Percentiles rank a stretch among this genome's conserved stretches.
Conservation (phyloP, 768 basidiomycete genomes). For the Rhizopogon salebrosus region DNA sequence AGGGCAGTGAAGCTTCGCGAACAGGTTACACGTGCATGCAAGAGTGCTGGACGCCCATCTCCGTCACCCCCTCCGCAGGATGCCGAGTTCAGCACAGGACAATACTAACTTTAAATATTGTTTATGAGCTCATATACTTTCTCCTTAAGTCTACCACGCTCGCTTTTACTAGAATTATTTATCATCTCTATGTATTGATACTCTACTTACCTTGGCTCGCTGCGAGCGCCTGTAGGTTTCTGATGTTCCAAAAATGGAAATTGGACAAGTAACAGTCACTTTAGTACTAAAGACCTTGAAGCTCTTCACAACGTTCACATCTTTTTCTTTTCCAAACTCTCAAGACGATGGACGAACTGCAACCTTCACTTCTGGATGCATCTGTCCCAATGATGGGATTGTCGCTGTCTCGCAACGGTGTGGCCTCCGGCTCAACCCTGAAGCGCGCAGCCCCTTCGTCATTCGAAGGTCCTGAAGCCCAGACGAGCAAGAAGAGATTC, state of each 20-base stretch:
- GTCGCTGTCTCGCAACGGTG: slow-evolving; percentile 9
- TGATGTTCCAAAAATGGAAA: background rate
- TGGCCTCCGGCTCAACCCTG: slow-evolving; percentile 22
- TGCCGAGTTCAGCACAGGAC: slow-evolving; percentile 1
- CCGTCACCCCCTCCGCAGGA: slow-evolving; percentile 35
- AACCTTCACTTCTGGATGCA: background rate
- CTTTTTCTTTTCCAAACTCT: slow-evolving; percentile 4
- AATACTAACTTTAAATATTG: background rate
- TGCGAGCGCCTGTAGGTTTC: background rate
- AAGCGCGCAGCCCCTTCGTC: slow-evolving; percentile 64
- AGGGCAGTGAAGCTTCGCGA: slow-evolving; percentile 43
- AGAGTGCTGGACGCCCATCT: slow-evolving; percentile 38
- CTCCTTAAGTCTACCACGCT: background rate
- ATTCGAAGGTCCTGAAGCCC: slow-evolving; percentile 44
- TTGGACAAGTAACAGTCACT: background rate
- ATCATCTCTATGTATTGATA: background rate
- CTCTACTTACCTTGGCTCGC: background rate
- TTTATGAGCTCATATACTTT: background rate
- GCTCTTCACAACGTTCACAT: slow-evolving; percentile 8
- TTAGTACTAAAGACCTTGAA: background rate
- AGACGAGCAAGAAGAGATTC: slow-evolving; percentile 53
- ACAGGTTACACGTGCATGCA: slow-evolving; percentile 42
- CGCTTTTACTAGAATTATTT: background rate
- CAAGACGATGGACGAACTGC: slow-evolving; percentile 12
- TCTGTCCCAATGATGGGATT: slow-evolving; percentile 7